Base-by-base conservation (phyloP, 495 filamentous ascomycete genomes). In the Polyplosphaeria fusca region DNA sequence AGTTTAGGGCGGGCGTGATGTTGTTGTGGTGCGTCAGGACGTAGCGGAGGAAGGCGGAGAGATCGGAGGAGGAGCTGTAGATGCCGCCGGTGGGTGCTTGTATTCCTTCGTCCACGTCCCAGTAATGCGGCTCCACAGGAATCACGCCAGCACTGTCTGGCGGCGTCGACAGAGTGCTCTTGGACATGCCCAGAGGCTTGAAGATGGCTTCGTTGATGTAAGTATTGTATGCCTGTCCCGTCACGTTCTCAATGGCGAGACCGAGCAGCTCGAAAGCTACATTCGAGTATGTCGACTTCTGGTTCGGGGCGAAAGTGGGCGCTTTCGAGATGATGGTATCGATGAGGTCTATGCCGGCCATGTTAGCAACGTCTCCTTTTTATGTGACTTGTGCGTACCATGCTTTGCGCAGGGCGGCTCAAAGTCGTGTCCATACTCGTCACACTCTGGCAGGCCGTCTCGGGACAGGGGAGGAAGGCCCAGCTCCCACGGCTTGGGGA, bases 251-350 rank as follows among this genome's bases (percentile, higher is more conserved):
- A 23, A 73, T 54, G 1, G 53, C 70, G 16, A 70, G 51, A 7
- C 70, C 70, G 7, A 73, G 62, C 20, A 73, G 63, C 27, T 66
- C 60, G 50, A 67, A 73, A 4, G 44, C 58, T 9, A 63, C 25
- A 41, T 73, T 73, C 5, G 67, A 68, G 59, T 73, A 73, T 7
- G 68, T 68, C 22, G 52, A 61, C 53, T 60, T 41, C 40, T 70
- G 66, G 52, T 70, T 68, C 4, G 70, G 68, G 20, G 68, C 70
- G 51, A 71, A 73, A 27, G 68, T 5, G 5, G 70, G 70, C 4
- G 43, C 18, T 43, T 51, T 32, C 1, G 35, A 30, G 4, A 48
- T 67, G 24, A 69, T 27, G 1, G 30, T 18, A 1, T 55, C 20
- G 11, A 70, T 40, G 7, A 69, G 49, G 16, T 72, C 64, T 46